Percentiles rank a stretch among this genome's conserved stretches.
These are phyloP conservation scores for Seminavis robusta DNA, from an alignment of 108 stramenopile genomes.

Conservation along the genomic window DNA sequence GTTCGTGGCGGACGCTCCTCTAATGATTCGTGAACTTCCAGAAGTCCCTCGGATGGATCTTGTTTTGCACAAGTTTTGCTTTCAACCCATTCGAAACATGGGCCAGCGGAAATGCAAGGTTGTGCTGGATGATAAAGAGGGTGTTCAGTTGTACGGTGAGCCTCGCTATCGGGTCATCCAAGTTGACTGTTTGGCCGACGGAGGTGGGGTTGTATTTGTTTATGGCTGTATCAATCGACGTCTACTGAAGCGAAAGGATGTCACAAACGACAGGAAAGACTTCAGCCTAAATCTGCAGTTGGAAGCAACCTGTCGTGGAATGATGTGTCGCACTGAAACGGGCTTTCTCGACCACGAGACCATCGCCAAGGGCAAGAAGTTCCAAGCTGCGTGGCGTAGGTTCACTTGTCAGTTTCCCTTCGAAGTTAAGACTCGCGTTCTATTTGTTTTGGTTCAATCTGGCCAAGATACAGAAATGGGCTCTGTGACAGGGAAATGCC, in stretches of 20 bases:
- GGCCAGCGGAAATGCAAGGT: too few relatives aligned
- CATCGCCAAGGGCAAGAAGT: slow-evolving; percentile 65
- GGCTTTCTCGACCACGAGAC: slow-evolving; percentile 64
- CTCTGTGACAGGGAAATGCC: slow-evolving; percentile 28
- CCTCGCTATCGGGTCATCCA: slow-evolving; percentile 31
- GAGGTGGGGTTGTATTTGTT: slow-evolving; percentile 59
- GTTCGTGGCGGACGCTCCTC: slow-evolving; percentile 59
- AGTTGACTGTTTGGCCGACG: slow-evolving; percentile 45
- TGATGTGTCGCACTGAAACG: slow-evolving; percentile 49
- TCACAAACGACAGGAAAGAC: slow-evolving; percentile 9
- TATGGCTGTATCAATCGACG: slow-evolving; percentile 40
- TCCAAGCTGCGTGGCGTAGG: slow-evolving; percentile 69
- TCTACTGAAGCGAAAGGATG: neutral
- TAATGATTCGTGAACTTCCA: slow-evolving; percentile 53
- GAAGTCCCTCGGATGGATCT: slow-evolving; percentile 50
- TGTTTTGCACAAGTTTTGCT: slow-evolving; percentile 39
- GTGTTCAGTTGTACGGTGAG: too few relatives aligned
- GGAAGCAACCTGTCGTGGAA: slow-evolving; percentile 63
- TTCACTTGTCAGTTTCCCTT: slow-evolving; percentile 20
- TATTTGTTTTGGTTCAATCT: slow-evolving; percentile 55
- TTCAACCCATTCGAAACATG: too few relatives aligned
- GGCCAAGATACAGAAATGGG: slow-evolving; percentile 68
- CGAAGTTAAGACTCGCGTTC: slow-evolving; percentile 42
- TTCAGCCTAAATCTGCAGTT: slow-evolving; percentile 27
- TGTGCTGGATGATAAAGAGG: too few relatives aligned